These are phyloP conservation scores for Tricholoma bakamatsutake DNA, from an alignment of 768 basidiomycete genomes.

Conservation along the genomic window DNA sequence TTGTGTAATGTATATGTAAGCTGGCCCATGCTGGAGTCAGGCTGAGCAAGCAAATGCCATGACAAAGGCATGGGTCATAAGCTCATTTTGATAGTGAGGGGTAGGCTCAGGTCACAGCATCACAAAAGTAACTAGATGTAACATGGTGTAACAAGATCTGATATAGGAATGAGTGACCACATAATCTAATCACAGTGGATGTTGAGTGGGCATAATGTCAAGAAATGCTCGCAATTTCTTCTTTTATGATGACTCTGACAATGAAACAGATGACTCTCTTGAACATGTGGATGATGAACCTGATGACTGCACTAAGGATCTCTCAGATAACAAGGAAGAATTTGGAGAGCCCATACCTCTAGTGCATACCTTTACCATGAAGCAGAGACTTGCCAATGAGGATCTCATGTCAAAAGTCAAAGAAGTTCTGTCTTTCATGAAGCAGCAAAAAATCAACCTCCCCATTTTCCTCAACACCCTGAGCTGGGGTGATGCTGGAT, in stretches of 20 bases:
- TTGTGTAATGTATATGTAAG: too few relatives aligned
- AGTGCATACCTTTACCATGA: neutral
- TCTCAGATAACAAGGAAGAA: neutral
- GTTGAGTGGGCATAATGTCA: too few relatives aligned
- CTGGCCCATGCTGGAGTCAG: too few relatives aligned
- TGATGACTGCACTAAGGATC: neutral
- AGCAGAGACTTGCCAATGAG: neutral
- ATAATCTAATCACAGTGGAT: neutral
- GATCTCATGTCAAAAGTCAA: neutral
- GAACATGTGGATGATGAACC: neutral
- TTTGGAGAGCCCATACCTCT: neutral
- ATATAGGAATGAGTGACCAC: neutral
- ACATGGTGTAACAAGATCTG: neutral
- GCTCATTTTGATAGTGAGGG: neutral
- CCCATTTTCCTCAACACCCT: constrained; percentile 15
- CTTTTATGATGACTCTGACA: neutral
- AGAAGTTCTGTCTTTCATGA: neutral
- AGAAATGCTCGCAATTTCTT: neutral
- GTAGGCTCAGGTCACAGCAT: neutral
- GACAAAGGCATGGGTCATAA: too few relatives aligned
- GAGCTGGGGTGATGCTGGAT: constrained; percentile 16
- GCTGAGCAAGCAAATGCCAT: too few relatives aligned
- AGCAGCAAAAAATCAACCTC: constrained; percentile 3
- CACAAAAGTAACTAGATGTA: neutral
- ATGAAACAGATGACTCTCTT: neutral